These are phyloP conservation scores for Boehmeria nivea DNA, from an alignment of 306 rosid species.

Conservation along the genomic window DNA sequence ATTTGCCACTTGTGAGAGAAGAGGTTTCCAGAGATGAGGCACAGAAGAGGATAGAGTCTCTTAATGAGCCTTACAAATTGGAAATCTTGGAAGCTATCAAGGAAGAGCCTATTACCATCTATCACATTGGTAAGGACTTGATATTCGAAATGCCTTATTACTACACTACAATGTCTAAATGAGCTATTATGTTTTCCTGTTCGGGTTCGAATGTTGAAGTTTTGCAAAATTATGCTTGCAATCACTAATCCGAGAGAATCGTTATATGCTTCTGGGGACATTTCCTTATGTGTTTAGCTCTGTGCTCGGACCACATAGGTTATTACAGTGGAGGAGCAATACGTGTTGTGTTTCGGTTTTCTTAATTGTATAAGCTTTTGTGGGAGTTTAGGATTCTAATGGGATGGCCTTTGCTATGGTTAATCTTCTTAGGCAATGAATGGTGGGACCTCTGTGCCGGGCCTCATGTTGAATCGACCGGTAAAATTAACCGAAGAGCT, in stretches of 20 bases:
- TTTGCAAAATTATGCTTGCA: no score
- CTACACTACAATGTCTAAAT: no score
- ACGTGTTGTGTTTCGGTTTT: no score
- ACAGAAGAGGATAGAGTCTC: constrained; percentile 59
- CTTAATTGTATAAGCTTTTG: neutral
- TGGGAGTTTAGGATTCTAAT: neutral
- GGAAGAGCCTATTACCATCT: constrained; percentile 83
- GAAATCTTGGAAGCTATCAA: constrained; percentile 90
- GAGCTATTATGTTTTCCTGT: no score
- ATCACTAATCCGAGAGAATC: no score
- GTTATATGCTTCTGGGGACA: no score
- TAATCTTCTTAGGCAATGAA: constrained; percentile 49
- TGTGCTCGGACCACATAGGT: no score
- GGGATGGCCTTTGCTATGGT: constrained; percentile 2
- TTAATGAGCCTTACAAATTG: constrained; percentile 88
- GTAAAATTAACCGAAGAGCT: constrained; percentile 79
- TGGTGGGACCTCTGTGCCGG: constrained; percentile 99
- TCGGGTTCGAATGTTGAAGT: no score
- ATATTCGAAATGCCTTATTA: constrained; percentile 10
- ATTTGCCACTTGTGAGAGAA: constrained; percentile 86
- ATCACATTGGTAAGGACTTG: constrained; percentile 79
- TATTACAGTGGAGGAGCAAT: no score
- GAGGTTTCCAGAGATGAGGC: constrained; percentile 95
- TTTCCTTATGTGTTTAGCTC: no score
- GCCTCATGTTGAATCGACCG: constrained; percentile 93